Conservation (phyloP, 2,329 filamentous ascomycete genomes). For the Alternaria tenuissima region DNA sequence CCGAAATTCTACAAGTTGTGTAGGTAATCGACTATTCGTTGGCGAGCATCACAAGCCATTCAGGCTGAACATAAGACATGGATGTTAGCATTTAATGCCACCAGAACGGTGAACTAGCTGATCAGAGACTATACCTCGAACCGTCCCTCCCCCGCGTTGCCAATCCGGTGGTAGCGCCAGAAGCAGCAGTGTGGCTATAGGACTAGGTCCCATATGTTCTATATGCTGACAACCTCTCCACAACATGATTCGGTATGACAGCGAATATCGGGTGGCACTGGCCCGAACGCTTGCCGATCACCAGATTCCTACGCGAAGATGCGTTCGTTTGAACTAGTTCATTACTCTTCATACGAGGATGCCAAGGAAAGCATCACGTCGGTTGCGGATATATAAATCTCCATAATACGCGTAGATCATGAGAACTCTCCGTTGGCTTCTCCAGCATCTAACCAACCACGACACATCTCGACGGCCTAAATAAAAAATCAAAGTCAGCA, state of each 20-base stretch:
- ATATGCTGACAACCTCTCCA: not conserved
- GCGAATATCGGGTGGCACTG: not conserved
- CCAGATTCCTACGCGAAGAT: not conserved
- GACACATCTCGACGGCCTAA: constrained; percentile 76
- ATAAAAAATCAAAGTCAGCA: constrained; percentile 11
- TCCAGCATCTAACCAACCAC: constrained; percentile 69
- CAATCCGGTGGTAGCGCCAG: not conserved
- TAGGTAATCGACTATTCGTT: constrained; percentile 6
- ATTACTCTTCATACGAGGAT: constrained; percentile 2
- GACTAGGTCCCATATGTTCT: not conserved
- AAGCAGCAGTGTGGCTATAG: constrained; percentile 1
- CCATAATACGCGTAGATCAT: constrained; percentile 33
- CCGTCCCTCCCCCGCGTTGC: constrained; percentile 5
- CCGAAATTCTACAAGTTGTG: not conserved
- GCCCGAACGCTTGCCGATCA: constrained; percentile 3
- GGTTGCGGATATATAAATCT: constrained; percentile 35
- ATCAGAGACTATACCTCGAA: not conserved
- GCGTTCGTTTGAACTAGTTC: not conserved
- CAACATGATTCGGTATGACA: not conserved
- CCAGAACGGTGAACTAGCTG: not conserved
- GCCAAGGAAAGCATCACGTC: constrained; percentile 23
- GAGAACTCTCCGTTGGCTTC: constrained; percentile 48
- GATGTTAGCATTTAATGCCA: constrained; percentile 8
- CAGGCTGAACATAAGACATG: constrained; percentile 26
- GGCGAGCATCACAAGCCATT: constrained; percentile 9